These are phyloP conservation scores for Debaryomyces fabryi DNA, from an alignment of 1,139 yeast genomes.

Conservation along the genomic window DNA sequence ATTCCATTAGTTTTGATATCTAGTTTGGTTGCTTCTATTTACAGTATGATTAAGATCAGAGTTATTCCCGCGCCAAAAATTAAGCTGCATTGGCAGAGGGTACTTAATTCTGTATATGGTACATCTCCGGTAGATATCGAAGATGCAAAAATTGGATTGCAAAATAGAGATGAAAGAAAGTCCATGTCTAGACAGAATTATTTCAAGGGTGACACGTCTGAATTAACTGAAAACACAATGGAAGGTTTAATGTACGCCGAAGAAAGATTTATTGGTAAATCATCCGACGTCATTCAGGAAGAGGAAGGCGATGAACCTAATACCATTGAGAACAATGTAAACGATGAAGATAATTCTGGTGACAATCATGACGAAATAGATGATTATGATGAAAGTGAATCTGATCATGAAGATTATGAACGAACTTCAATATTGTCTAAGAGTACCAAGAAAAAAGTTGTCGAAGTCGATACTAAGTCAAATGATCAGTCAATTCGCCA, in stretches of 20 bases:
- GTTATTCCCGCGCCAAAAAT: constrained; percentile 27
- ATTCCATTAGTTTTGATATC: constrained; percentile 53
- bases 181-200: constrained; percentile 36
- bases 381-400: constrained; percentile 18
- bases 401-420: constrained; percentile 16
- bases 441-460: constrained; percentile 10
- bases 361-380: constrained; percentile 10
- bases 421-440: constrained; percentile 13
- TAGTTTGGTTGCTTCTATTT: constrained; percentile 39
- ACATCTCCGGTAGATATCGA: constrained; percentile 33
- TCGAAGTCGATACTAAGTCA: constrained; percentile 26
- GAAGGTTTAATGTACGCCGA: constrained; percentile 45
- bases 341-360: constrained; percentile 13
- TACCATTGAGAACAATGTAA: background rate
- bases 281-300: constrained; percentile 10
- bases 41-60: constrained; percentile 38
- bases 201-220: constrained; percentile 48
- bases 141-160: constrained; percentile 37
- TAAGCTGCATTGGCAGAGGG: constrained; percentile 38
- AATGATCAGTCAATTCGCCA: constrained; percentile 29
- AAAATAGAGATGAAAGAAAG: constrained; percentile 33
- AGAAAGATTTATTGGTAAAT: constrained; percentile 29
- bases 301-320: constrained; percentile 20
- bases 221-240: constrained; percentile 40
- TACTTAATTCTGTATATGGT: constrained; percentile 37